These are phyloP conservation scores for Pleurotus djamor DNA, from an alignment of 768 basidiomycete species.

Conservation along the genomic window DNA sequence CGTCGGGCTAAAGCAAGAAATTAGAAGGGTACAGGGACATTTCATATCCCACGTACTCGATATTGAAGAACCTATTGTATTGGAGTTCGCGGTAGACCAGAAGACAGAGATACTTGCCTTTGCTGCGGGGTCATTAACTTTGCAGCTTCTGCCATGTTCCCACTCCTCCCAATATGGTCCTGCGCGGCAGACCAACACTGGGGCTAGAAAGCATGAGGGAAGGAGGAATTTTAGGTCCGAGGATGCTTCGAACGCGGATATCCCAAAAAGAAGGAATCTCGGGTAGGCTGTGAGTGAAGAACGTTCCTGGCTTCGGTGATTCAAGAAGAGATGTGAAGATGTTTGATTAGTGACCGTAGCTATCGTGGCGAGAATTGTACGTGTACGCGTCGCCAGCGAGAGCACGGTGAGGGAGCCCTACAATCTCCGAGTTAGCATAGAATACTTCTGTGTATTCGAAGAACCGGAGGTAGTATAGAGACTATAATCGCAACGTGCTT, in stretches of 20 bases:
- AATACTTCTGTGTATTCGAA: conserved; percentile 11
- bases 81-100: too few relatives aligned
- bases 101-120: not conserved
- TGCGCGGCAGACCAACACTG: conserved; percentile 21
- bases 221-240: conserved; percentile 7
- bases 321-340: conserved; percentile 16
- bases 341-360: conserved; percentile 14
- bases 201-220: conserved; percentile 21
- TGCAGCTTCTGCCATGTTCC: not conserved
- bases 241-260: conserved; percentile 25
- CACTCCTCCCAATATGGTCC: conserved; percentile 14
- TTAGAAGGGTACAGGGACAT: too few relatives aligned
- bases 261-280: conserved; percentile 62
- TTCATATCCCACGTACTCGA: too few relatives aligned
- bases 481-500: conserved; percentile 51
- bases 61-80: too few relatives aligned
- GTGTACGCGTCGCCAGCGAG: conserved; percentile 30
- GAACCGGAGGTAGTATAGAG: conserved; percentile 38
- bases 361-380: conserved; percentile 23
- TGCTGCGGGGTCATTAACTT: not conserved
- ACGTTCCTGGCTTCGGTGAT: conserved; percentile 25
- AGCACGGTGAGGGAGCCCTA: conserved; percentile 31
- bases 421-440: conserved; percentile 24
- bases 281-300: conserved; percentile 55
- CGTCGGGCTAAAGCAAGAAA: too few relatives aligned